Evolutionary conservation across 768 basidiomycete genomes (phyloP).

Genomic region (Termitomyces sp.): DNA sequence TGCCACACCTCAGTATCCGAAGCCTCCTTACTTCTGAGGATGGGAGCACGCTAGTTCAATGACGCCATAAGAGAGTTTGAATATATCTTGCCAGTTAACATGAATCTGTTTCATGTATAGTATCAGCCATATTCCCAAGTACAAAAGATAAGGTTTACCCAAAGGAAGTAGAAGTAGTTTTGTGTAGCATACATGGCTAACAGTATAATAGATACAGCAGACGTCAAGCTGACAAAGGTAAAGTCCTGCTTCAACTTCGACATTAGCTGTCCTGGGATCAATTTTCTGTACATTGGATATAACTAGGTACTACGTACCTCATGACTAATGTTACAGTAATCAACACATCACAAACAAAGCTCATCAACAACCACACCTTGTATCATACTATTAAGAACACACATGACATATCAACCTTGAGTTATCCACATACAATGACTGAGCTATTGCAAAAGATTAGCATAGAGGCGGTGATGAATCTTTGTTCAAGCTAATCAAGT

Average conservation of each 20-base stretch:
- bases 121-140: background rate
- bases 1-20: too few relatives aligned
- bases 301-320: background rate
- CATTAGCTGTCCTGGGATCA: too few relatives aligned
- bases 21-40: too few relatives aligned
- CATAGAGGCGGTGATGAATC: background rate
- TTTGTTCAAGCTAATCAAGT: background rate
- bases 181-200: background rate
- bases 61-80: slow-evolving; percentile 4
- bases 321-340: background rate
- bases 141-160: background rate
- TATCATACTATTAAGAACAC: background rate
- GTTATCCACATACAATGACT: background rate
- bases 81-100: slow-evolving; percentile 4
- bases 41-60: too few relatives aligned
- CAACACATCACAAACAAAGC: background rate
- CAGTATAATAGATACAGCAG: background rate
- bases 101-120: background rate
- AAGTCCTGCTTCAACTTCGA: too few relatives aligned
- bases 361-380: background rate
- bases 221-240: too few relatives aligned
- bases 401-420: background rate
- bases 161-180: background rate
- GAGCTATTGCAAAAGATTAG: background rate
- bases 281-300: too few relatives aligned